phyloP scores from a whole-genome alignment of 345 rosid genomes.

The Euphorbia lathyris region DNA sequence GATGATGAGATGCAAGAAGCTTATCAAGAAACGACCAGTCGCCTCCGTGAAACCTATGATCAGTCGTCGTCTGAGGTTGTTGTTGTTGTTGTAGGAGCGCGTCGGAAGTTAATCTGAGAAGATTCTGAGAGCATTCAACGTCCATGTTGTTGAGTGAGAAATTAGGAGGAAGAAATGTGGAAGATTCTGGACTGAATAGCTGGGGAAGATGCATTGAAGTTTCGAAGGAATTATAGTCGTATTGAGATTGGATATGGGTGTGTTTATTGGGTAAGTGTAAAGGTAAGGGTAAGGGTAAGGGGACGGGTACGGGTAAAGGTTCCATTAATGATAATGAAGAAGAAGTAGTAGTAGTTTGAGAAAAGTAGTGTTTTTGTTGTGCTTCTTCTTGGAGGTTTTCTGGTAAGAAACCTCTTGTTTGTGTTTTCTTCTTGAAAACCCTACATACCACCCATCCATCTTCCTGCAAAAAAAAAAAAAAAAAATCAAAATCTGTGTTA shows the following conservation, averaged over 20 bases:
- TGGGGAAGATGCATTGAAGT: constrained; percentile 79
- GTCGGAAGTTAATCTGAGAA: constrained; percentile 56
- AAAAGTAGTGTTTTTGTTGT: constrained; percentile 9
- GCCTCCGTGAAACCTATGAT: constrained; percentile 38
- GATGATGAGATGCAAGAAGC: constrained; percentile 62
- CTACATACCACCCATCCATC: constrained; percentile 70
- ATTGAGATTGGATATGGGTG: constrained; percentile 29
- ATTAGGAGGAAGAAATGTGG: constrained; percentile 24
- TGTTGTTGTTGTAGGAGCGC: constrained; percentile 10
- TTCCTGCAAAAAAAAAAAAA: constrained; percentile 36
- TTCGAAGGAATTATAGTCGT: constrained; percentile 32
- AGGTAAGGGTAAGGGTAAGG: too few relatives aligned
- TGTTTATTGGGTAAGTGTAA: too few relatives aligned
- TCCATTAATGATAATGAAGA: constrained; percentile 25
- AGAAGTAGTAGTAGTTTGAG: constrained; percentile 25
- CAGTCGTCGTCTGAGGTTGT: constrained; percentile 11
- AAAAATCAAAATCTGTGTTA: too few relatives aligned
- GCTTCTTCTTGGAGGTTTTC: constrained; percentile 39
- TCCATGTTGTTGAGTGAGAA: constrained; percentile 41
- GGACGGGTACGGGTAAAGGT: too few relatives aligned
- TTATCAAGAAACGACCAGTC: constrained; percentile 91
- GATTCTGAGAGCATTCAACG: constrained; percentile 59
- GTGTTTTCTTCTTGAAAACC: constrained; percentile 77
- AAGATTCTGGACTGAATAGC: constrained; percentile 71
- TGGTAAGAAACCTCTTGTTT: constrained; percentile 50